Base-by-base conservation (phyloP, 495 filamentous ascomycete genomes). In the Cryomyces antarcticus region DNA sequence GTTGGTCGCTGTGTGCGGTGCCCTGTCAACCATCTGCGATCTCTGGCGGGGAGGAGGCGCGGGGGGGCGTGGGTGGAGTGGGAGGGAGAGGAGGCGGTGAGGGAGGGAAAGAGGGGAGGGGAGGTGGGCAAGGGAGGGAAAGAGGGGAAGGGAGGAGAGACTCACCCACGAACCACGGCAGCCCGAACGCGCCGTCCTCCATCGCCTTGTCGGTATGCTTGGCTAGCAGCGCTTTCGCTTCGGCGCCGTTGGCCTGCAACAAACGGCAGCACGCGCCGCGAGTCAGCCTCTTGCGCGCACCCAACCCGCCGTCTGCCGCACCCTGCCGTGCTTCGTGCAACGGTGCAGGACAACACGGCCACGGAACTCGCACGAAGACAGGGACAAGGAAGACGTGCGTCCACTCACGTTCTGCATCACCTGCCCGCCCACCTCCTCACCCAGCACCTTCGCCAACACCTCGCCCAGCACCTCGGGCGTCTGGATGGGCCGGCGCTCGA, bases 141-240 rank as follows among this genome's bases (percentile, higher is more conserved):
- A 13, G 9, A 36, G 3, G 9, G 33, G 12, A 35, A 39, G 1
- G 9, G 7, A 34, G 0, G 3, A 27, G 10, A 38, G 6, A 58
- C 54, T 31, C 71, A 59, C 75, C 75, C 30, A 71, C 67, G 48
- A 79, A 70, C 77, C 77, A 84, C 0, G 80, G 80, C 28, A 84
- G 50, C 5, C 79, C 80, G 58, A 86, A 86, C 1, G 75, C 75
- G 5, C 76, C 79, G 5, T 67, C 60, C 27, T 52, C 60, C 38
- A 82, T 68, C 2, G 75, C 72, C 11, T 46, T 43, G 31, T 78
- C 65, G 0, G 78, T 82, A 41, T 76, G 77, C 27, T 59, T 51
- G 0, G 41, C 50, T 38, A 84, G 53, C 4, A 57, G 39, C 6
- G 61, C 51, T 53, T 82, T 82, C 41, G 65, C 63, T 29, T 73